Conservation (phyloP, 2,329 filamentous ascomycete species). For the Fusarium sp. region DNA sequence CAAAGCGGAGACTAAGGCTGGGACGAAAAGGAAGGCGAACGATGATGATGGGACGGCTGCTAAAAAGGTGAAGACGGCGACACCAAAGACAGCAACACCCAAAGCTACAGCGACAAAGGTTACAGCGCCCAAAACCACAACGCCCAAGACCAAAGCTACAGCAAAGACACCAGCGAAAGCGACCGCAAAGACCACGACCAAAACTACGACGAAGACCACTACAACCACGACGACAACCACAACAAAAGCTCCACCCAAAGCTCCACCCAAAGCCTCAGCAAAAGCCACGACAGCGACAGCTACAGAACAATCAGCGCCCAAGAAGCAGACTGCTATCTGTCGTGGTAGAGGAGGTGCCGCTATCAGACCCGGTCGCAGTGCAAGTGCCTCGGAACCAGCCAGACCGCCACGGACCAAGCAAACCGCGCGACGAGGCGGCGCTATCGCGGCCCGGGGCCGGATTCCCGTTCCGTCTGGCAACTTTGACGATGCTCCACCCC, state of each 20-base stretch:
- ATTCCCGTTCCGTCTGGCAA: slow-evolving; percentile 20
- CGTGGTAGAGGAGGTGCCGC: slow-evolving; percentile 23
- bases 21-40: slow-evolving; percentile 48
- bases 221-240: neutral
- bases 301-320: neutral
- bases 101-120: neutral
- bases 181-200: slow-evolving; percentile 7
- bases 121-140: neutral
- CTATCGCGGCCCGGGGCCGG: slow-evolving; percentile 39
- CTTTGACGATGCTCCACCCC: slow-evolving; percentile 27
- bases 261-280: neutral
- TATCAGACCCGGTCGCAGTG: slow-evolving; percentile 10
- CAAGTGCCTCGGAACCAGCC: neutral
- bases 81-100: neutral
- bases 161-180: neutral
- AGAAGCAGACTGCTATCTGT: slow-evolving; percentile 25
- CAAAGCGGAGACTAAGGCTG: slow-evolving; percentile 1
- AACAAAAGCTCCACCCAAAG: neutral
- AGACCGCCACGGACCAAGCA: slow-evolving; percentile 17
- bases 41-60: neutral
- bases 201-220: neutral
- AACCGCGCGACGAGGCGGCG: slow-evolving; percentile 45
- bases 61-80: slow-evolving; percentile 22
- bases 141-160: neutral
- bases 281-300: neutral